Percentiles rank a stretch among this genome's conserved stretches.
Conservation (phyloP, 2,329 filamentous ascomycete genomes). For the Colletotrichum lentis region DNA sequence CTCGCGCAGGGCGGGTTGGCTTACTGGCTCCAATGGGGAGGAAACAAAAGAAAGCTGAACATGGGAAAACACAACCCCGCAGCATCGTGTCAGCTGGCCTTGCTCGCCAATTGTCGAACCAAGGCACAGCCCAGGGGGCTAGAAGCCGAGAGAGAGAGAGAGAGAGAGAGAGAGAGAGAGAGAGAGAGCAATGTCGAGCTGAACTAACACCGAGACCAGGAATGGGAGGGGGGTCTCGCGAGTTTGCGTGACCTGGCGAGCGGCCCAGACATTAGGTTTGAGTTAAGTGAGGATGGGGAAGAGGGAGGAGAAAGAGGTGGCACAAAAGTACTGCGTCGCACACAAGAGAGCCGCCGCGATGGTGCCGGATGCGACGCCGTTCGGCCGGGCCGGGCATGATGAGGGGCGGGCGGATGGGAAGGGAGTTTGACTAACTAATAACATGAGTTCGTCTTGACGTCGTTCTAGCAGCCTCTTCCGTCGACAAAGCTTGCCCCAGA, state of each 20-base stretch:
- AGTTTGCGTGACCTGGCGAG: background rate
- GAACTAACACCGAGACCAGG: background rate
- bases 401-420: no score
- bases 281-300: background rate
- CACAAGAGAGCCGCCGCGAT: constrained; percentile 11
- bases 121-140: background rate
- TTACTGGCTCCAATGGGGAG: no score
- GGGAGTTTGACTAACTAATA: background rate
- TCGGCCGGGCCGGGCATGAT: constrained; percentile 11
- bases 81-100: background rate
- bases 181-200: background rate
- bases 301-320: background rate
- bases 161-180: no score
- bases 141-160: background rate
- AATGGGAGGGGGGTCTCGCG: no score
- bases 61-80: background rate
- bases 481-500: background rate
- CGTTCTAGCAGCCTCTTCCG: background rate
- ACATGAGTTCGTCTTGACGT: constrained; percentile 1
- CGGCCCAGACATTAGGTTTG: constrained; percentile 11
- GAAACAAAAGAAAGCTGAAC: no score
- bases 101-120: background rate
- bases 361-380: constrained; percentile 22
- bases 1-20: no score
- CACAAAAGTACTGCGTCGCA: background rate